Evolutionary conservation across 2,329 filamentous ascomycete species (phyloP).

Genomic region (Ramularia endophylla): DNA sequence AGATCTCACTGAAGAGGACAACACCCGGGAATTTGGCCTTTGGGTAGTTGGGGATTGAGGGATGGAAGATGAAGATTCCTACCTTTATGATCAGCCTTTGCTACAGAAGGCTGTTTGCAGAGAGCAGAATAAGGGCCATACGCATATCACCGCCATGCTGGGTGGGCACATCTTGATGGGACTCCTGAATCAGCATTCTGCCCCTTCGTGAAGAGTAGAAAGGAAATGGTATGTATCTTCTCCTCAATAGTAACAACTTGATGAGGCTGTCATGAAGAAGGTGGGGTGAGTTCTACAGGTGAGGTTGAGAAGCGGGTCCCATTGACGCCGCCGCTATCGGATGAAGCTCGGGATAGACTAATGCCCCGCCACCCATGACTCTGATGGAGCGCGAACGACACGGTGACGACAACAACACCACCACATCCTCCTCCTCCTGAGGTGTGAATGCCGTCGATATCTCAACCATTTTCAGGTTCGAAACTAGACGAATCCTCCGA

Average conservation of each 20-base stretch:
- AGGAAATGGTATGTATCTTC: too few relatives aligned
- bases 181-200: slow-evolving; percentile 56
- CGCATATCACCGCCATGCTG: slow-evolving; percentile 56
- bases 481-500: too few relatives aligned
- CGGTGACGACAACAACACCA: slow-evolving; percentile 8
- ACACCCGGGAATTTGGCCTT: slow-evolving; percentile 86
- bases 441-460: too few relatives aligned
- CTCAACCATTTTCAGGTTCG: too few relatives aligned
- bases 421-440: slow-evolving; percentile 1
- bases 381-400: slow-evolving; percentile 6
- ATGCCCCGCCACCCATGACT: too few relatives aligned
- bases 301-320: not conserved
- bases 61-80: slow-evolving; percentile 90
- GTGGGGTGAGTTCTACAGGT: too few relatives aligned
- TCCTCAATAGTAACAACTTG: too few relatives aligned
- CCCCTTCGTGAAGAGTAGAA: too few relatives aligned
- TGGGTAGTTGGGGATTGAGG: slow-evolving; percentile 75
- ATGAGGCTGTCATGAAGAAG: too few relatives aligned
- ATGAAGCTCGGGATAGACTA: slow-evolving; percentile 5
- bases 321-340: slow-evolving; percentile 7
- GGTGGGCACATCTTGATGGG: slow-evolving; percentile 54
- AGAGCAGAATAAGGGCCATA: slow-evolving; percentile 34
- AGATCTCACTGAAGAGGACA: slow-evolving; percentile 88
- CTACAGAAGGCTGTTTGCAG: slow-evolving; percentile 12
- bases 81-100: slow-evolving; percentile 20